These are phyloP conservation scores for Henckelia pumila DNA, from an alignment of 257 asterid species.

Conservation along the genomic window DNA sequence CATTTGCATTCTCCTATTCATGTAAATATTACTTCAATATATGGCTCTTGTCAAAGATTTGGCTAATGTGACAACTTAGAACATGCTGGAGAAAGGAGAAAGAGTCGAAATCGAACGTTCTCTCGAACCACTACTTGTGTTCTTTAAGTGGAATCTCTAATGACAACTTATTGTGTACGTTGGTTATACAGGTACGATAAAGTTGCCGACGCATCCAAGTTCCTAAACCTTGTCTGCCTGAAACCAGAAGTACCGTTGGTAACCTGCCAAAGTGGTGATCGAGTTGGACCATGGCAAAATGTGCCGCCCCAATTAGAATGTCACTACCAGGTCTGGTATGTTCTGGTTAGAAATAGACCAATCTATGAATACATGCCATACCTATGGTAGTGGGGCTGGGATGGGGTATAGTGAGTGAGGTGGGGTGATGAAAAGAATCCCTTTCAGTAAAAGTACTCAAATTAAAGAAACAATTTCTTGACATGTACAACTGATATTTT, in stretches of 20 bases:
- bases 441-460: too few relatives aligned
- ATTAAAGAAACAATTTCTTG: too few relatives aligned
- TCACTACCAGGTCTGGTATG: conserved; percentile 15
- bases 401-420: too few relatives aligned
- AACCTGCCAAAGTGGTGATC: conserved; percentile 4
- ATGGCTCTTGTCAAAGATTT: background rate
- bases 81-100: background rate
- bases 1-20: background rate
- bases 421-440: too few relatives aligned
- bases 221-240: background rate
- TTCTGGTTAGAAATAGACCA: conserved; percentile 13
- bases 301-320: conserved; percentile 22
- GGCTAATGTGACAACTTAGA: background rate
- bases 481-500: too few relatives aligned
- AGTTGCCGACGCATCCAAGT: conserved; percentile 15
- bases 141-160: background rate
- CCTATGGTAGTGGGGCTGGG: background rate
- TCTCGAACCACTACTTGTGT: conserved; percentile 5
- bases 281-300: conserved; percentile 16
- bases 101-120: conserved; percentile 18
- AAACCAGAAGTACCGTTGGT: background rate
- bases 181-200: background rate
- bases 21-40: background rate
- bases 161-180: conserved; percentile 10
- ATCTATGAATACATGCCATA: background rate